A percentile compares a stretch with the other conserved stretches of the same genome.
Conservation (phyloP, 2,329 filamentous ascomycete genomes). For the Coleophoma crateriformis region DNA sequence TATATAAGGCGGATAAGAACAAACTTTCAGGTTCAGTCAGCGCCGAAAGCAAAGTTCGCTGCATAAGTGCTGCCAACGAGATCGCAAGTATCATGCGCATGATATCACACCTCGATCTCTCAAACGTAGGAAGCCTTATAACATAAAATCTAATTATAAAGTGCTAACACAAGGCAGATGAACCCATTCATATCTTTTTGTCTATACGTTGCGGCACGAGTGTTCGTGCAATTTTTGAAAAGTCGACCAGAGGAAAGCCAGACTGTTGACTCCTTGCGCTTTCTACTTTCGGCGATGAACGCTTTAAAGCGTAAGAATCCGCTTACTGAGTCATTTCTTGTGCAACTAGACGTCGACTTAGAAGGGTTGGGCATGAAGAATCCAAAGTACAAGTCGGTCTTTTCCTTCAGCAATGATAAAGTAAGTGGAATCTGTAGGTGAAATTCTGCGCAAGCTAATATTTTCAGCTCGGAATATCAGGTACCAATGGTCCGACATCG, state of each 20-base stretch:
- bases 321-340: constrained; percentile 88
- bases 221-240: constrained; percentile 96
- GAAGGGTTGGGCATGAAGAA: constrained; percentile 64
- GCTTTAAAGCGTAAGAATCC: constrained; percentile 84
- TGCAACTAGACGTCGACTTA: constrained; percentile 88
- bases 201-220: constrained; percentile 88
- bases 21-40: constrained; percentile 70
- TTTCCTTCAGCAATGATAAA: constrained; percentile 32
- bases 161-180: constrained; percentile 53
- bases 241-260: constrained; percentile 80
- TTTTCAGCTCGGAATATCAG: constrained; percentile 18
- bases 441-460: constrained; percentile 7
- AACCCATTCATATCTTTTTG: constrained; percentile 95
- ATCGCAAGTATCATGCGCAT: constrained; percentile 94
- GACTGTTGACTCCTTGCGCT: constrained; percentile 76
- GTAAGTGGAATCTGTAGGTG: constrained; percentile 11
- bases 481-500: constrained; percentile 8
- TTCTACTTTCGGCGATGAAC: constrained; percentile 85
- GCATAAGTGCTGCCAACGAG: constrained; percentile 88
- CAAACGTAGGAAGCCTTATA: constrained; percentile 52
- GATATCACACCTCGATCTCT: constrained; percentile 84
- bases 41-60: constrained; percentile 86
- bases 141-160: constrained; percentile 1
- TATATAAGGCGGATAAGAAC: constrained; percentile 94
- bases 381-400: constrained; percentile 50